phyloP scores from a whole-genome alignment of 2,329 filamentous ascomycete genomes.

The Microsporum canis region DNA sequence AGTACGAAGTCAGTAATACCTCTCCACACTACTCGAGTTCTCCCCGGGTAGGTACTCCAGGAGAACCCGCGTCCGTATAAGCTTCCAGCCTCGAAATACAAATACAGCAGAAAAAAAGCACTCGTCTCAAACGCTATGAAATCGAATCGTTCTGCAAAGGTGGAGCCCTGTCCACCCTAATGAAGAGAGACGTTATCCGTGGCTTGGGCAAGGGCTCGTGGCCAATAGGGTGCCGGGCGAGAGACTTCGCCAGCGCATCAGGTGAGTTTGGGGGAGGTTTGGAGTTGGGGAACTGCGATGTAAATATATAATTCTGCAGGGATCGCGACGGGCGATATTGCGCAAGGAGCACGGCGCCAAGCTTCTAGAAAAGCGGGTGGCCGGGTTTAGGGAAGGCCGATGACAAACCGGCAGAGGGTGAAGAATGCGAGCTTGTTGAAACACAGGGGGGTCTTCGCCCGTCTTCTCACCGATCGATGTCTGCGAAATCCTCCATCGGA shows the following conservation, averaged over 20 bases:
- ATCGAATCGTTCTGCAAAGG: background rate
- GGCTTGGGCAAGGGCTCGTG: background rate
- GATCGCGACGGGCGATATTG: background rate
- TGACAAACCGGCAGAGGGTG: background rate
- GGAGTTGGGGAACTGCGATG: background rate
- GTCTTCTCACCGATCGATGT: background rate
- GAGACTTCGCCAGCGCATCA: constrained; percentile 1
- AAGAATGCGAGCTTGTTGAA: background rate
- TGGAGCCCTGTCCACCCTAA: background rate
- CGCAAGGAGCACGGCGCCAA: background rate
- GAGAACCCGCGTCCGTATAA: too few species aligned
- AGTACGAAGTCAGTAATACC: too few species aligned
- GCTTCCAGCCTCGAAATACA: too few species aligned
- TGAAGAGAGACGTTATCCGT: background rate
- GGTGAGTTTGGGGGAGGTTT: background rate
- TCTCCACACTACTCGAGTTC: too few species aligned
- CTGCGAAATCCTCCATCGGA: too few species aligned
- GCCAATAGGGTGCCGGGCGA: background rate
- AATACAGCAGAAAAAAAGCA: too few species aligned
- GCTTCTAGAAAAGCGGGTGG: constrained; percentile 5
- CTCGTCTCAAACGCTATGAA: background rate
- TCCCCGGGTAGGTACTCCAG: too few species aligned
- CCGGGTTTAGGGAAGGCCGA: constrained; percentile 1
- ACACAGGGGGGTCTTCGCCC: background rate
- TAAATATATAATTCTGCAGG: background rate